These are phyloP conservation scores for Cornus kousa DNA, from an alignment of 148 eudicot genomes.

Conservation along the genomic window DNA sequence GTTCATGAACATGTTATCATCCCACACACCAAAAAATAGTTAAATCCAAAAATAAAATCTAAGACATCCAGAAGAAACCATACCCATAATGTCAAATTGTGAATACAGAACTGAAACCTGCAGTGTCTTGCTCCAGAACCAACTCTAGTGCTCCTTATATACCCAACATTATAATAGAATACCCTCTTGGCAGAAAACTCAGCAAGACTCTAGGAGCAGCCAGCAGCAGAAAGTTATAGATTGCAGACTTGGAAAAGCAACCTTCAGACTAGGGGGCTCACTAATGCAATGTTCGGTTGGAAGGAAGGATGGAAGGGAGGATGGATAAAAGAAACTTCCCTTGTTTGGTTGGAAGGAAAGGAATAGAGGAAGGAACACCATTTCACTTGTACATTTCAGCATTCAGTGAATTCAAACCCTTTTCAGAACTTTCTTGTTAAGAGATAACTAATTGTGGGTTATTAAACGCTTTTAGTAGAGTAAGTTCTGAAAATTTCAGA, in stretches of 20 bases:
- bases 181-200: not conserved
- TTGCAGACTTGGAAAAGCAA: not conserved
- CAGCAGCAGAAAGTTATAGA: not conserved
- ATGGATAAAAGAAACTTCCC: too few species aligned
- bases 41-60: not conserved
- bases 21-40: not conserved
- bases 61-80: not conserved
- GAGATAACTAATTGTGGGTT: too few species aligned
- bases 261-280: conserved; percentile 1
- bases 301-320: too few species aligned
- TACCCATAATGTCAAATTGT: too few species aligned
- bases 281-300: not conserved
- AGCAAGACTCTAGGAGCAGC: not conserved
- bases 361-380: too few species aligned
- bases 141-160: not conserved
- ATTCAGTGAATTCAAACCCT: too few species aligned
- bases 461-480: too few species aligned
- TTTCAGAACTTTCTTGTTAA: too few species aligned
- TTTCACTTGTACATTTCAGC: too few species aligned
- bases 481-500: too few species aligned
- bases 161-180: not conserved
- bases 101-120: not conserved
- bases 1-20: conserved; percentile 1
- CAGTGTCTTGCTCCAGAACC: not conserved
- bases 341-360: too few species aligned